Base-by-base conservation (phyloP, 2,329 filamentous ascomycete genomes). In the Paramyrothecium sp. region DNA sequence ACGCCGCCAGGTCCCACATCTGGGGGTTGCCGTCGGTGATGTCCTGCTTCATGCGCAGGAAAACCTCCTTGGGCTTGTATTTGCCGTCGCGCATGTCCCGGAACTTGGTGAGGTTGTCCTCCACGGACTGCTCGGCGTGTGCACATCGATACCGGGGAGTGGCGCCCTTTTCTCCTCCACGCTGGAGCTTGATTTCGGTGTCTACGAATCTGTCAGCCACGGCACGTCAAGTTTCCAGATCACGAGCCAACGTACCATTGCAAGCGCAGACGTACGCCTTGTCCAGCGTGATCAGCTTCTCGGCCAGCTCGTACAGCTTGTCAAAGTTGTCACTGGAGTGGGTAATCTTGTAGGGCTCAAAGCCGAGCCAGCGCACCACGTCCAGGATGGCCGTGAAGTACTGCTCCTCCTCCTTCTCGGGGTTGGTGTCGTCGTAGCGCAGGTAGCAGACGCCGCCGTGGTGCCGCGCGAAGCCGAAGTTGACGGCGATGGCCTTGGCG, bases 1-100 rank as follows among this genome's bases (percentile, higher is more conserved):
- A 98, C 17, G 94, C 94, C 2, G 91, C 90, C 55, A 97, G 77
- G 79, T 98, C 94, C 94, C 94, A 97, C 90, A 97, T 93, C 74
- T 96, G 91, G 7, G 93, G 92, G 71, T 97, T 97, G 30, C 89
- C 88, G 65, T 89, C 88, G 53, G 85, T 84, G 61, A 91, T 91
- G 62, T 92, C 85, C 80, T 96, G 91, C 79, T 96, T 96, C 93
- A 98, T 97, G 60, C 94, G 88, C 54, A 98, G 78, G 66, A 92
- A 90, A 2, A 92, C 94, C 71, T 92, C 88, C 66, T 87, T 86
- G 1, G 92, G 88, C 71, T 90, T 88, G 75, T 97, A 97, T 74
- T 94, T 91, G 20, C 94, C 94, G 69, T 96, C 92, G 54, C 87
- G 83, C 94, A 98, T 98, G 49, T 87, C 91, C 60, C 91, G 82